Base-by-base conservation (phyloP, 176 grass and related monocot genomes). In the Oryza coarctata region DNA sequence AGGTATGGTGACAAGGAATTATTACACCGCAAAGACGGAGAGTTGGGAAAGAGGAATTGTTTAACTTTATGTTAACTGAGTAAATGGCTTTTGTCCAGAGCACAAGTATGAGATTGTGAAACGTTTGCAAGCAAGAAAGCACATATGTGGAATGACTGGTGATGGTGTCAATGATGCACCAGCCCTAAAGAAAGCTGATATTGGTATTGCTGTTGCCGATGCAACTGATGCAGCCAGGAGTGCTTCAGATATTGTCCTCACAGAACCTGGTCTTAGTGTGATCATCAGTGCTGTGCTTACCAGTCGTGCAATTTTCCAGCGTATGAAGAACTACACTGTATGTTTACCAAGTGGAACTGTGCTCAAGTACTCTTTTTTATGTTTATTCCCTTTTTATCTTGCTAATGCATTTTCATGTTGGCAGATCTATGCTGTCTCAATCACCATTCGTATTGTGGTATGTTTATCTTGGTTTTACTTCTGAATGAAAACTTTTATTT, bases 81-180 rank as follows among this genome's bases (percentile, higher is more conserved):
- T 84, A 58, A 9, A 60, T 68, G 40, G 3, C 25, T 45, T 73
- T 40, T 75, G 69, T 65, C 38, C 65, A 94, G 93, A 94, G 80
- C 92, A 94, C 82, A 94, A 94, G 65, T 94, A 94, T 71, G 92
- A 94, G 84, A 94, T 94, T 47, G 92, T 94, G 70, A 94, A 94
- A 82, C 85, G 89, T 26, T 44, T 94, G 72, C 92, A 94, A 94
- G 86, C 86, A 74, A 85, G 88, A 26, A 94, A 94, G 73, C 92
- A 94, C 82, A 91, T 94, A 7, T 94, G 92, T 85, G 92, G 92
- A 47, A 94, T 94, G 92, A 94, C 92, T 67, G 92, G 92, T 70
- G 92, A 94, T 85, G 92, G 92, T 49, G 92, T 94, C 40, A 94
- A 94, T 71, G 92, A 94, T 84, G 92, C 92, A 61, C 92, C 92